A percentile compares a stretch with the other conserved stretches of the same genome.
These are phyloP conservation scores for Phytophthora pistaciae DNA, from an alignment of 352 stramenopile genomes.

Conservation along the genomic window DNA sequence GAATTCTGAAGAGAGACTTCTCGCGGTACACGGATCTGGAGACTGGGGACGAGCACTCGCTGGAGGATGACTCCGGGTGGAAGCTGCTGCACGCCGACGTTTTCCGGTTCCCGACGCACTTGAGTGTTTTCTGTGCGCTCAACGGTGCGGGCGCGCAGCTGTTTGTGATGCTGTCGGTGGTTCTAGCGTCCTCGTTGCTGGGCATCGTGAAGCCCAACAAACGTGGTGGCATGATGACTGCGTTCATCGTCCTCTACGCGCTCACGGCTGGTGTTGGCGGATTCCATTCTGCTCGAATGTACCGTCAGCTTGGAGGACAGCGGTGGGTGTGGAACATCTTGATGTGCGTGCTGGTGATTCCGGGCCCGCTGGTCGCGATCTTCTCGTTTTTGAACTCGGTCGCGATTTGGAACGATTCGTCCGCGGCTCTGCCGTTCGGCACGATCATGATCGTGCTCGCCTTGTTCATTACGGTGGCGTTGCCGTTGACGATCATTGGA, in stretches of 20 bases:
- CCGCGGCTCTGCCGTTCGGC: constrained; percentile 95
- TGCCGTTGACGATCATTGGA: constrained; percentile 95
- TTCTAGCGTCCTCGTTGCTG: constrained; percentile 93
- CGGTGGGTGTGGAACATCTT: constrained; percentile 97
- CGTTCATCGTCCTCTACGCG: constrained; percentile 95
- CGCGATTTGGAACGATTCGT: constrained; percentile 96
- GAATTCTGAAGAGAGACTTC: constrained; percentile 98
- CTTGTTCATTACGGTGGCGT: constrained; percentile 93
- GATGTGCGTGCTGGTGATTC: constrained; percentile 92
- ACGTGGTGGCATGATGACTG: constrained; percentile 93
- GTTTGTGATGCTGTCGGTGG: constrained; percentile 92
- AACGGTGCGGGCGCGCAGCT: constrained; percentile 95
- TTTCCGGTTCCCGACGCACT: constrained; percentile 94
- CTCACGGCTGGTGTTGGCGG: constrained; percentile 95
- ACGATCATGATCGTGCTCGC: constrained; percentile 96
- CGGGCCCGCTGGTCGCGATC: constrained; percentile 89
- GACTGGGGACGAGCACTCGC: constrained; percentile 76
- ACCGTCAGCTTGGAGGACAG: constrained; percentile 95
- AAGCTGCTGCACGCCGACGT: constrained; percentile 98
- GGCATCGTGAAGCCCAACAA: constrained; percentile 95
- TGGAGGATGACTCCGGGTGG: constrained; percentile 97
- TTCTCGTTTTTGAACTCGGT: constrained; percentile 97
- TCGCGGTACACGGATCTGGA: constrained; percentile 97
- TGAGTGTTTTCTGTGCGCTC: constrained; percentile 93
- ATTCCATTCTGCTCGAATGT: constrained; percentile 94